These are phyloP conservation scores for Penicillium sp. DNA, from an alignment of 2,329 filamentous ascomycete genomes.

Conservation along the genomic window DNA sequence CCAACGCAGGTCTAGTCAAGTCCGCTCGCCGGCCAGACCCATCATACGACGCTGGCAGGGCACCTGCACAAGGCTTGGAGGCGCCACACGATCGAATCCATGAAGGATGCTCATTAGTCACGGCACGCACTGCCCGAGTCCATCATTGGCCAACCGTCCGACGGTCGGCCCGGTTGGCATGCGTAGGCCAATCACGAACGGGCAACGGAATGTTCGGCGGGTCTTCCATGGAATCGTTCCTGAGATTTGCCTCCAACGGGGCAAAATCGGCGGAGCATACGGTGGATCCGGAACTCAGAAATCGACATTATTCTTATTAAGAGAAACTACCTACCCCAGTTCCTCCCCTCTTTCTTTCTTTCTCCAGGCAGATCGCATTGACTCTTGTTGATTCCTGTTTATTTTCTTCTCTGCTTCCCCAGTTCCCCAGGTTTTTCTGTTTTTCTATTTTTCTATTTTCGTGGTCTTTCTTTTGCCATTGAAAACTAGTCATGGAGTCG, in stretches of 20 bases:
- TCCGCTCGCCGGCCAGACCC: not conserved
- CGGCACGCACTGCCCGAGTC: not conserved
- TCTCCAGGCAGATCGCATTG: not conserved
- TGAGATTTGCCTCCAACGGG: conserved; percentile 8
- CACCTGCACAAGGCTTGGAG: not conserved
- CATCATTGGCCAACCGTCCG: conserved; percentile 7
- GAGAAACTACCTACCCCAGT: not conserved
- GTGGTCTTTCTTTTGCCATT: not conserved
- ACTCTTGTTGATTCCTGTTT: not conserved
- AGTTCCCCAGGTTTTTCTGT: not conserved
- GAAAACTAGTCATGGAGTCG: conserved; percentile 13
- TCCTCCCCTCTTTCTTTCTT: not conserved
- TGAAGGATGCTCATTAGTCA: not conserved
- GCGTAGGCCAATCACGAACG: not conserved
- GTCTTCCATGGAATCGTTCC: conserved; percentile 12
- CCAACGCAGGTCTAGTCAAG: not conserved
- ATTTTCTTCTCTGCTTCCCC: not conserved
- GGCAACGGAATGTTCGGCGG: conserved; percentile 11
- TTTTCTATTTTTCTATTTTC: not conserved
- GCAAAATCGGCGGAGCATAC: not conserved
- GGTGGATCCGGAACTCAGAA: conserved; percentile 1
- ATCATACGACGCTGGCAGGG: not conserved
- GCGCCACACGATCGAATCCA: not conserved
- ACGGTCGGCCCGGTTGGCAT: conserved; percentile 7
- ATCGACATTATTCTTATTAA: not conserved